Evolutionary conservation across 768 basidiomycete species (phyloP).

Genomic region (Psilocybe tampanensis): DNA sequence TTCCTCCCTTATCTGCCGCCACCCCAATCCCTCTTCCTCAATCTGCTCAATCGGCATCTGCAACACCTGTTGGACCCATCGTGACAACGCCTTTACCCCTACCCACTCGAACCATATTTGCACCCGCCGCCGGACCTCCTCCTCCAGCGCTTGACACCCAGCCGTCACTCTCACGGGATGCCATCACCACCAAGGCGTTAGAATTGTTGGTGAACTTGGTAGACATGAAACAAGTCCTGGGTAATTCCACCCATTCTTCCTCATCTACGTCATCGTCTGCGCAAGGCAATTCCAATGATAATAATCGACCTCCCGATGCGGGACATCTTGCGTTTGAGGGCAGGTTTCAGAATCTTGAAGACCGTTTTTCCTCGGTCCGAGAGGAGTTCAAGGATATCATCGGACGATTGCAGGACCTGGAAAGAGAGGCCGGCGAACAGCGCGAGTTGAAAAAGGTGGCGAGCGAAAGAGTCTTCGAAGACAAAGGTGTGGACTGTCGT

Average conservation of each 20-base stretch:
- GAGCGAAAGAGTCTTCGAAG: not conserved
- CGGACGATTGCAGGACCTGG: conserved; percentile 15
- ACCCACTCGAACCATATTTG: not conserved
- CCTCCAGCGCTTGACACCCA: not conserved
- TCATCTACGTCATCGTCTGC: not conserved
- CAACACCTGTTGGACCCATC: too few species aligned
- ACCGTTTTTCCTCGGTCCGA: conserved; percentile 14
- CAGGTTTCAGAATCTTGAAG: conserved; percentile 16
- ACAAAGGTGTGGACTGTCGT: not conserved
- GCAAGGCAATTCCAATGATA: not conserved
- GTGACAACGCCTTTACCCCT: too few species aligned
- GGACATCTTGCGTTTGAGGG: not conserved
- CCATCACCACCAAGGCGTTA: conserved; percentile 15
- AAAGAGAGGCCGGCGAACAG: conserved; percentile 4
- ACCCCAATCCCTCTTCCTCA: not conserved
- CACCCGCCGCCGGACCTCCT: not conserved
- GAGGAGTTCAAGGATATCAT: conserved; percentile 16
- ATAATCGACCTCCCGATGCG: not conserved
- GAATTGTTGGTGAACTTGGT: conserved; percentile 18
- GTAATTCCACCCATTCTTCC: conserved; percentile 2
- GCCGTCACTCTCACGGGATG: not conserved
- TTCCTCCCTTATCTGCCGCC: not conserved
- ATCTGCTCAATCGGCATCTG: too few species aligned
- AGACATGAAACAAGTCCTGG: conserved; percentile 3
- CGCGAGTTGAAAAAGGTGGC: not conserved